A percentile compares a stretch with the other conserved stretches of the same genome.
phyloP scores from a whole-genome alignment of 1,139 yeast species.

The Candida smagusa region DNA sequence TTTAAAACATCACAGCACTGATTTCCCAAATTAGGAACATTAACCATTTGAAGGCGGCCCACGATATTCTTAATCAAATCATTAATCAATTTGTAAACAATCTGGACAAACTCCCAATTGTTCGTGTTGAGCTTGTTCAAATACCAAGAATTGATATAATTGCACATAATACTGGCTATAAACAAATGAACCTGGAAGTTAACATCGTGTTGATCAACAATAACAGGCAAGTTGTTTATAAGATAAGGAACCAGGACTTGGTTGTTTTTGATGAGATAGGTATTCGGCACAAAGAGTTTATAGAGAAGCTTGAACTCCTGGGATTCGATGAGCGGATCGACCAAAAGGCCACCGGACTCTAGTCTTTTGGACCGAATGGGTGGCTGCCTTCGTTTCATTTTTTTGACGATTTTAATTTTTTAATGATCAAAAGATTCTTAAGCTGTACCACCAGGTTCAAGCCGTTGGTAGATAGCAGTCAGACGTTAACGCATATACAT shows the following conservation, averaged over 20 bases:
- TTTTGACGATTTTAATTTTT: background rate
- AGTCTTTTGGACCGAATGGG: conserved; percentile 1
- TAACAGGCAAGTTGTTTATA: conserved; percentile 25
- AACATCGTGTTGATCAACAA: conserved; percentile 15
- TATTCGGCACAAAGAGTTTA: conserved; percentile 33
- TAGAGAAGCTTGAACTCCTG: conserved; percentile 34
- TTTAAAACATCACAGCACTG: conserved; percentile 25
- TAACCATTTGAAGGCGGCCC: conserved; percentile 13
- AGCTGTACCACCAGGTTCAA: conserved; percentile 22
- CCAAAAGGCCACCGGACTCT: background rate
- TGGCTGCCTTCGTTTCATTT: conserved; percentile 1
- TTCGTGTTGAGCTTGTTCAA: conserved; percentile 36
- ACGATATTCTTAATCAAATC: conserved; percentile 26
- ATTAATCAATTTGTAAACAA: conserved; percentile 30
- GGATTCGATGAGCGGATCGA: conserved; percentile 6
- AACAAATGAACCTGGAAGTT: conserved; percentile 40
- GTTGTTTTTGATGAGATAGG: conserved; percentile 25
- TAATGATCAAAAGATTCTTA: conserved; percentile 4
- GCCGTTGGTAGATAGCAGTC: conserved; percentile 33
- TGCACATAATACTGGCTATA: conserved; percentile 30
- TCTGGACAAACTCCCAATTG: conserved; percentile 31
- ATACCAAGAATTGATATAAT: conserved; percentile 42
- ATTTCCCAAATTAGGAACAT: conserved; percentile 18
- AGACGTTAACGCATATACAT: conserved; percentile 58
- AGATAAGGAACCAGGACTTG: conserved; percentile 26